These are phyloP conservation scores for Senecio squalidus DNA, from an alignment of 140 eudicot species.

Conservation along the genomic window DNA sequence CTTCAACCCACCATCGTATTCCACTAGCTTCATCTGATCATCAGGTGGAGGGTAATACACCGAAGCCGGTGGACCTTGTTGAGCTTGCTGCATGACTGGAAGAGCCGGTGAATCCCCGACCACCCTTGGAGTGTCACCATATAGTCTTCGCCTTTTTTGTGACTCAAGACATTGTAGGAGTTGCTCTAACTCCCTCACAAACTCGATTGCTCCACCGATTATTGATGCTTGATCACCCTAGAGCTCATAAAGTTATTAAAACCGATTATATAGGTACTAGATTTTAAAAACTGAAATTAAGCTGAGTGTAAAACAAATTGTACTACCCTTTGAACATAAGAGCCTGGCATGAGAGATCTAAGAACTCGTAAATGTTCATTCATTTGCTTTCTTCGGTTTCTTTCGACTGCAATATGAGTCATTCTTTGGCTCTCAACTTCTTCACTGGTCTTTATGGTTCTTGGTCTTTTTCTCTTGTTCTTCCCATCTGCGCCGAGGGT, in stretches of 20 bases:
- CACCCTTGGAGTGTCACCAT: conserved; percentile 53
- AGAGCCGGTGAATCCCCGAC: conserved; percentile 39
- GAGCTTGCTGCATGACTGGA: conserved; percentile 33
- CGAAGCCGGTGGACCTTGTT: conserved; percentile 24
- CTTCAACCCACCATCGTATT: conserved; percentile 44
- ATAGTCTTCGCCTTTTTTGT: conserved; percentile 76
- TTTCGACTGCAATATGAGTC: conserved; percentile 97
- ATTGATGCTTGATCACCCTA: conserved; percentile 98
- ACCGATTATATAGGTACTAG: too few relatives aligned
- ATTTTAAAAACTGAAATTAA: too few relatives aligned
- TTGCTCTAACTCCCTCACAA: conserved; percentile 90
- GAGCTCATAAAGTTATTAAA: neutral
- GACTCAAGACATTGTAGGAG: conserved; percentile 95
- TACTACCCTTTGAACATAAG: conserved; percentile 89
- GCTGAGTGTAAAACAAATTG: too few relatives aligned
- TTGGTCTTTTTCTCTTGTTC: conserved; percentile 90
- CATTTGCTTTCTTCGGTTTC: conserved; percentile 97
- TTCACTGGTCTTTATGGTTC: conserved; percentile 74
- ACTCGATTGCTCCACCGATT: conserved; percentile 98
- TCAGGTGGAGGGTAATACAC: conserved; percentile 29
- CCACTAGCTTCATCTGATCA: conserved; percentile 44
- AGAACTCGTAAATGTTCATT: conserved; percentile 91
- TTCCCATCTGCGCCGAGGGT: conserved; percentile 38
- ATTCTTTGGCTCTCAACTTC: conserved; percentile 99
- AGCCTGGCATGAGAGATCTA: conserved; percentile 97